These are phyloP conservation scores for Aureobasidium melanogenum DNA, from an alignment of 2,329 filamentous ascomycete genomes.

Conservation along the genomic window DNA sequence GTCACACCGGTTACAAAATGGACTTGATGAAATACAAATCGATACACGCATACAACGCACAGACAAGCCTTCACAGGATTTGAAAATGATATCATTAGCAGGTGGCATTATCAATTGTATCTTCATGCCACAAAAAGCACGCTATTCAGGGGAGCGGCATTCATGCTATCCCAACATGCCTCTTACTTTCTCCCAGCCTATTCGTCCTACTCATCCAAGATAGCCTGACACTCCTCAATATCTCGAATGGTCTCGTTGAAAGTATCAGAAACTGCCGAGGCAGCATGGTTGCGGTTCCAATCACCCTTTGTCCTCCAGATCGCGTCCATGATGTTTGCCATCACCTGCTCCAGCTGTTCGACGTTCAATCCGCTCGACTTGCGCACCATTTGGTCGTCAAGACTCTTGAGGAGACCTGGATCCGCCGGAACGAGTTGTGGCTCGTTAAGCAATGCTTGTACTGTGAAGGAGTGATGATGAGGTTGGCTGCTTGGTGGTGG, in stretches of 20 bases:
- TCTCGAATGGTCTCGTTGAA: constrained; percentile 70
- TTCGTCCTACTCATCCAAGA: constrained; percentile 23
- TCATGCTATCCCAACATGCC: not conserved
- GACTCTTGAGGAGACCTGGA: constrained; percentile 39
- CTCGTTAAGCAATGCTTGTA: constrained; percentile 36
- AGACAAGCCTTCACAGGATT: not conserved
- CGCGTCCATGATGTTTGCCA: constrained; percentile 79
- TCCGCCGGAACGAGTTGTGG: constrained; percentile 37
- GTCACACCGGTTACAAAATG: not conserved
- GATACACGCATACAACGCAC: too few relatives aligned
- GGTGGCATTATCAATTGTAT: not conserved
- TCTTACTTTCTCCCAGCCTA: not conserved
- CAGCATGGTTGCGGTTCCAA: constrained; percentile 74
- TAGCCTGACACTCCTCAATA: constrained; percentile 48
- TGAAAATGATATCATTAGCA: not conserved
- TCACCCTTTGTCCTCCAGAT: constrained; percentile 73
- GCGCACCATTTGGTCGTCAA: constrained; percentile 56
- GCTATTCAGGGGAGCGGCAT: not conserved
- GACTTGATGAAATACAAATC: too few relatives aligned
- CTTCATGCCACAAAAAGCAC: not conserved
- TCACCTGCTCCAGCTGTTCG: constrained; percentile 92
- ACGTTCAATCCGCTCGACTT: constrained; percentile 71
- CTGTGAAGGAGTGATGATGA: constrained; percentile 23
- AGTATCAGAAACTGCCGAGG: constrained; percentile 51
- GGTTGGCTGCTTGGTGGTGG: constrained; percentile 21